Evolutionary conservation across 495 filamentous ascomycete species (phyloP).

Genomic region (Penicillium diatomitis): DNA sequence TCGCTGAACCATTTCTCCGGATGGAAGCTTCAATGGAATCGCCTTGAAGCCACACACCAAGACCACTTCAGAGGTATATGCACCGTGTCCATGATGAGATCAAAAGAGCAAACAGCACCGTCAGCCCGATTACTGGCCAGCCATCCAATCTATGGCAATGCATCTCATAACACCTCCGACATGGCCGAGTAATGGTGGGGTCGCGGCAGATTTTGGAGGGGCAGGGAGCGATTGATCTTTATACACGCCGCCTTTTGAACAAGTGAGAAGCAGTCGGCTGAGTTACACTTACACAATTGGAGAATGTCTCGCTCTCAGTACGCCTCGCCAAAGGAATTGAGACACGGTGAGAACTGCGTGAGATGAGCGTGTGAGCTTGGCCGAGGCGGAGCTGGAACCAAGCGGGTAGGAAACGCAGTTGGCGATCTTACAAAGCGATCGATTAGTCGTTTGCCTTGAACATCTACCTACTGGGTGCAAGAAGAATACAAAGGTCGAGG

Average conservation of each 20-base stretch:
- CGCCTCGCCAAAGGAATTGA: constrained; percentile 18
- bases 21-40: too few relatives aligned
- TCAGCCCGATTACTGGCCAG: not conserved
- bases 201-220: constrained; percentile 9
- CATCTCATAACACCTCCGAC: constrained; percentile 1
- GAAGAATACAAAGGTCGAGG: too few relatives aligned
- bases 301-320: constrained; percentile 24
- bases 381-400: constrained; percentile 11
- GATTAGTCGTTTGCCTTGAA: not conserved
- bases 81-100: constrained; percentile 7
- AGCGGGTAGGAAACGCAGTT: not conserved
- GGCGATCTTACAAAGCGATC: constrained; percentile 21
- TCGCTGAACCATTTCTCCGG: too few relatives aligned
- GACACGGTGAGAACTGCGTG: constrained; percentile 23
- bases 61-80: constrained; percentile 3
- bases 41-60: not conserved
- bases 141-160: constrained; percentile 1
- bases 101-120: constrained; percentile 2
- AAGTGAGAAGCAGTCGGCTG: not conserved
- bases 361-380: constrained; percentile 9
- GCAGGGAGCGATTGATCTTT: not conserved
- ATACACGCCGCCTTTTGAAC: not conserved
- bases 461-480: not conserved
- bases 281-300: constrained; percentile 27
- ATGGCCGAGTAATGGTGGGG: constrained; percentile 15